Percentiles rank a stretch among this genome's conserved stretches.
Conservation (phyloP, 176 grass and related monocot genomes). For the Calamus simplicifolius region DNA sequence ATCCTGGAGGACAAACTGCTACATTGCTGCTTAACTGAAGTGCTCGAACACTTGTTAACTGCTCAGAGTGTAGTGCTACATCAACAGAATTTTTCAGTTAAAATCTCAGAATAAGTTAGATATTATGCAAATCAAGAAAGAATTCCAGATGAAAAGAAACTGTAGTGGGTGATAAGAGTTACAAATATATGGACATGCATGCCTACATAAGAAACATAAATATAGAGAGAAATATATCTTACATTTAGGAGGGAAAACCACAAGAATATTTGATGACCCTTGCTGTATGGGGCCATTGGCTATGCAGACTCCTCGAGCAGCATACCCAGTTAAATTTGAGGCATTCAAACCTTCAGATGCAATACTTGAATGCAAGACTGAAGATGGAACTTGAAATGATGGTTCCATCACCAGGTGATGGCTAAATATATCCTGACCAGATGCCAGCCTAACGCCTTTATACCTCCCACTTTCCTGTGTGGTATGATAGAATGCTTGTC, state of each 20-base stretch:
- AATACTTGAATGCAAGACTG: constrained; percentile 18
- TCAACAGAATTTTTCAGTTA: constrained; percentile 16
- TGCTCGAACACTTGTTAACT: constrained; percentile 48
- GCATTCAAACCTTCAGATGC: constrained; percentile 12
- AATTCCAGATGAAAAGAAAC: neutral
- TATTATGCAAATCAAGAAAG: constrained; percentile 21
- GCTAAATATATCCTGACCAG: constrained; percentile 86
- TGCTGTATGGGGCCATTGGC: constrained; percentile 45
- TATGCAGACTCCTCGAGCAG: constrained; percentile 84
- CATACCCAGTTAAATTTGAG: constrained; percentile 26
- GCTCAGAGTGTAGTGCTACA: constrained; percentile 66
- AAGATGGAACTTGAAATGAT: constrained; percentile 61
- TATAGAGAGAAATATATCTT: constrained; percentile 12
- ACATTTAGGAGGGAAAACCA: constrained; percentile 98
- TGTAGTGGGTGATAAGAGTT: constrained; percentile 3
- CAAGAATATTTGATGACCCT: constrained; percentile 58
- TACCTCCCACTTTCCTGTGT: constrained; percentile 57
- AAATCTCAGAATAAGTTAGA: no score
- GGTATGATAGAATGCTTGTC: no score
- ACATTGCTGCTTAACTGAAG: constrained; percentile 91
- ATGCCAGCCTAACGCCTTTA: constrained; percentile 70
- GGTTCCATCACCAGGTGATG: constrained; percentile 62
- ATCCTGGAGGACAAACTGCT: constrained; percentile 73
- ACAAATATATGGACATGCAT: neutral
- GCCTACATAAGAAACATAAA: no score